These are phyloP conservation scores for Eutrema heterophyllum DNA, from an alignment of 345 rosid genomes.

Conservation along the genomic window DNA sequence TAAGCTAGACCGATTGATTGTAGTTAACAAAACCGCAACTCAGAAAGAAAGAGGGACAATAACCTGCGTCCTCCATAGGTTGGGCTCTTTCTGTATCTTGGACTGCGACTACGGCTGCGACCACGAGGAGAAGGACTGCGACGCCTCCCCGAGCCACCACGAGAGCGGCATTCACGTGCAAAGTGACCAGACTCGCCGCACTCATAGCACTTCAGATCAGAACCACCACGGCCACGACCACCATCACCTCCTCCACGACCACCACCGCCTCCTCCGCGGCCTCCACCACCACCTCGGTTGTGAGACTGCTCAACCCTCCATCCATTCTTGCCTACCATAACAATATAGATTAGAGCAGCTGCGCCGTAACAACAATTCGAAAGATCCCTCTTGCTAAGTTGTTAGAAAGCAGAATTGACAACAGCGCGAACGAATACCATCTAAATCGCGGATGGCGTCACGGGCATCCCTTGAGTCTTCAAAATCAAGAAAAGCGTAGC, in stretches of 20 bases:
- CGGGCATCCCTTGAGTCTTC: slow-evolving; percentile 78
- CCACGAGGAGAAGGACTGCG: slow-evolving; percentile 19
- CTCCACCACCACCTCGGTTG: slow-evolving; percentile 62
- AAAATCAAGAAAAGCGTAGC: slow-evolving; percentile 82
- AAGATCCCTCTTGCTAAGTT: background rate
- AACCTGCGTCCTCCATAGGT: slow-evolving; percentile 76
- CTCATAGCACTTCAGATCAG: slow-evolving; percentile 86
- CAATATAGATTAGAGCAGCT: background rate
- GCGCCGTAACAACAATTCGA: too few species aligned
- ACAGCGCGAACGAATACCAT: slow-evolving; percentile 41
- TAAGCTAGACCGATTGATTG: background rate
- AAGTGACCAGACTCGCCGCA: slow-evolving; percentile 96
- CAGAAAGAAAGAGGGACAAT: background rate
- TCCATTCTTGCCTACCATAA: slow-evolving; percentile 65
- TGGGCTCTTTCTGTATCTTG: slow-evolving; percentile 83
- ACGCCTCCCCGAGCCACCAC: slow-evolving; percentile 67
- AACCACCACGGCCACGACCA: slow-evolving; percentile 78
- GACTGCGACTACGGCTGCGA: slow-evolving; percentile 79
- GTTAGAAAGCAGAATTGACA: background rate
- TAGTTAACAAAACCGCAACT: background rate
- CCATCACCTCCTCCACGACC: slow-evolving; percentile 42
- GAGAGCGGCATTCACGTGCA: slow-evolving; percentile 81
- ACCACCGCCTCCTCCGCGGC: slow-evolving; percentile 47
- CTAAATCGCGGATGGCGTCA: slow-evolving; percentile 78
- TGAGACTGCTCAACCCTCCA: slow-evolving; percentile 94